Percentiles rank a stretch among this genome's conserved stretches.
These are phyloP conservation scores for Stachybotrys chlorohalonatus DNA, from an alignment of 2,329 filamentous ascomycete species.

Conservation along the genomic window DNA sequence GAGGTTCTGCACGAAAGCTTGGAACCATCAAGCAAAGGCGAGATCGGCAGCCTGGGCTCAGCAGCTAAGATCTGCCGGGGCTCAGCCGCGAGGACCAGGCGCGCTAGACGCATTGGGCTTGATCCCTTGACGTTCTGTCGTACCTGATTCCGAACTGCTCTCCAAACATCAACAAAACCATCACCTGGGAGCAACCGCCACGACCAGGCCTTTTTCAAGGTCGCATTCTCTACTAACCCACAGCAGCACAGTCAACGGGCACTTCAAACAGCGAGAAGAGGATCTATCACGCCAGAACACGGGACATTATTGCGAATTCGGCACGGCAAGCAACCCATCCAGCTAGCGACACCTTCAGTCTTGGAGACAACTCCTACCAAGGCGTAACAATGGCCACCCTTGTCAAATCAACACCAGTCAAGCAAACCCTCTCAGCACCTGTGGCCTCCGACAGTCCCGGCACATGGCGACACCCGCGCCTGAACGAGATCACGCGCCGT, in stretches of 20 bases:
- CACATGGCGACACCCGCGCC: slow-evolving; percentile 82
- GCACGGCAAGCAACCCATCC: not conserved
- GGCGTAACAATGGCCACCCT: slow-evolving; percentile 18
- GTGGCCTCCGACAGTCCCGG: slow-evolving; percentile 50
- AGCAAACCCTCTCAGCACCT: slow-evolving; percentile 25
- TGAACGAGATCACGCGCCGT: slow-evolving; percentile 77
- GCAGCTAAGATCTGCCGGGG: not conserved
- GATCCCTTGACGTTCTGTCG: not conserved
- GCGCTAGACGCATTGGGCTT: not conserved
- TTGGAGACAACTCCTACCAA: not conserved
- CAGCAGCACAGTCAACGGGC: slow-evolving; percentile 4
- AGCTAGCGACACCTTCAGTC: not conserved
- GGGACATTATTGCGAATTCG: not conserved
- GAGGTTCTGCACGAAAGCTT: not conserved
- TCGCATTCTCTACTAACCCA: slow-evolving; percentile 21
- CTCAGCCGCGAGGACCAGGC: not conserved
- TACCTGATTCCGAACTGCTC: not conserved
- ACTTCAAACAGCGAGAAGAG: not conserved
- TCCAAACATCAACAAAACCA: slow-evolving; percentile 22
- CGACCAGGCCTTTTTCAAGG: slow-evolving; percentile 20
- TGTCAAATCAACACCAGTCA: slow-evolving; percentile 28
- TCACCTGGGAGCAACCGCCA: slow-evolving; percentile 16
- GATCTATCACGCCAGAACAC: not conserved
- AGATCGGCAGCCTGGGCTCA: not conserved
- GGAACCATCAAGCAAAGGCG: no score